A percentile compares a stretch with the other conserved stretches of the same genome.
These are phyloP conservation scores for Gremmenia infestans DNA, from an alignment of 2,329 filamentous ascomycete genomes.

Conservation along the genomic window DNA sequence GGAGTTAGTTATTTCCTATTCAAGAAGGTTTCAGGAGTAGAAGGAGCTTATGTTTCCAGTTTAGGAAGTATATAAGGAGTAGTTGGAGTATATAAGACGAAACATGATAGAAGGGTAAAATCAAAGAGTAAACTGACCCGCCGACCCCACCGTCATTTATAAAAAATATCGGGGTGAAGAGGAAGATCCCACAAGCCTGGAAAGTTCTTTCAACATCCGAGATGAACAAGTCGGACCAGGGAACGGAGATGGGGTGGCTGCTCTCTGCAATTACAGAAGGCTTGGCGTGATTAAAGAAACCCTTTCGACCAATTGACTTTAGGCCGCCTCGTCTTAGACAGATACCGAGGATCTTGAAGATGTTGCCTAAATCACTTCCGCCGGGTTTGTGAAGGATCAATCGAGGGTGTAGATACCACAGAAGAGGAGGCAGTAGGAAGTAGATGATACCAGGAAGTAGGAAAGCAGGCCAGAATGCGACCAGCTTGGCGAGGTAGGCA, in stretches of 20 bases:
- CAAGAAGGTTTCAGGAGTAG: no score
- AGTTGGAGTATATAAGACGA: no score
- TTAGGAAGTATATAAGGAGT: no score
- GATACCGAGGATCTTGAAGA: constrained; percentile 39
- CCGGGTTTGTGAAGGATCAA: constrained; percentile 41
- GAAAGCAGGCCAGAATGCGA: constrained; percentile 45
- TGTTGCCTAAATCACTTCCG: constrained; percentile 42
- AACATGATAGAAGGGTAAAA: no score
- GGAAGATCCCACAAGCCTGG: constrained; percentile 64
- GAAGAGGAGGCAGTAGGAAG: constrained; percentile 47
- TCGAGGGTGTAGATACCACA: constrained; percentile 41
- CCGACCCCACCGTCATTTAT: constrained; percentile 42
- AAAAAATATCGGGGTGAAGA: constrained; percentile 44
- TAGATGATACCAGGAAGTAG: constrained; percentile 54
- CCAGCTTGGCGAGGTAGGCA: constrained; percentile 40
- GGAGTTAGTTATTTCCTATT: no score
- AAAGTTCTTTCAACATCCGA: constrained; percentile 69
- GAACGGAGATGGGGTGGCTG: constrained; percentile 63
- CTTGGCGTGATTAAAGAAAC: constrained; percentile 65
- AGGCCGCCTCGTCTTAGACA: constrained; percentile 50
- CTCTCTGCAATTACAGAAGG: constrained; percentile 54
- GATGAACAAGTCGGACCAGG: constrained; percentile 77
- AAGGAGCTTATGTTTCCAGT: no score
- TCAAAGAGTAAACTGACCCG: no score
- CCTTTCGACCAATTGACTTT: constrained; percentile 54